Evolutionary conservation across 768 basidiomycete genomes (phyloP), one percentile per base, ranked within the genome.

Genomic region (Termitomyces sp.): DNA sequence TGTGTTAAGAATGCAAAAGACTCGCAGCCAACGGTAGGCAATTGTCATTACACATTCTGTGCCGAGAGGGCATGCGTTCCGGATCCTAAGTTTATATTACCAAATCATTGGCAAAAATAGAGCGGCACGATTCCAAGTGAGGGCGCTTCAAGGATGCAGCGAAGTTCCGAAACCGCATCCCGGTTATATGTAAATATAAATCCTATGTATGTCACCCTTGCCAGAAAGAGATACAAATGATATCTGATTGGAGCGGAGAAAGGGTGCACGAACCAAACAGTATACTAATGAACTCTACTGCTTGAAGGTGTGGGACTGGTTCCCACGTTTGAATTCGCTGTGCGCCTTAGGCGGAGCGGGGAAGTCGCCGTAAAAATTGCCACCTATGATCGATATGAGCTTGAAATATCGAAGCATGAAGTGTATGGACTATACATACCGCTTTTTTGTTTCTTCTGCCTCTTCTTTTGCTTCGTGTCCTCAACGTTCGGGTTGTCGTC

Each of bases 221-320:
- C 13, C 38, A 20, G 10, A 5, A 56, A 46, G 35, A 23, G 38
- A 39, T 11, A 35, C 41, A 52, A 43, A 25, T 10, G 27, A 42
- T 20, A 36, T 32, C 36, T 29, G 25, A 46, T 29, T 20, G n/a
- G 13, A 48, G 22, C 44, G 32, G 20, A 35, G 42, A 47, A 27
- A 54, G 15, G 36, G 36, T 48, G 20, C 25, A 50, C 31, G 52
- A 40, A 55, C 55, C 60, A 40, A 41, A 5, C n/a, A 16, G 12
- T 13, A 40, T 42, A 23, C 23, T 35, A 36, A 32, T 11, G 36
- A 31, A 41, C 23, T 50, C 33, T 61, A 60, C 63, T 77, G 77
- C 72, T 77, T 84, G 74, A 88, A 89, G 18, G 86, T 86, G 71
- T 76, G 73, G 36, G 87, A 85, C 70, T 81, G 80, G 66, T 89